Evolutionary conservation across 305 asterid species (phyloP).

Genomic region (Fraxinus sp.): DNA sequence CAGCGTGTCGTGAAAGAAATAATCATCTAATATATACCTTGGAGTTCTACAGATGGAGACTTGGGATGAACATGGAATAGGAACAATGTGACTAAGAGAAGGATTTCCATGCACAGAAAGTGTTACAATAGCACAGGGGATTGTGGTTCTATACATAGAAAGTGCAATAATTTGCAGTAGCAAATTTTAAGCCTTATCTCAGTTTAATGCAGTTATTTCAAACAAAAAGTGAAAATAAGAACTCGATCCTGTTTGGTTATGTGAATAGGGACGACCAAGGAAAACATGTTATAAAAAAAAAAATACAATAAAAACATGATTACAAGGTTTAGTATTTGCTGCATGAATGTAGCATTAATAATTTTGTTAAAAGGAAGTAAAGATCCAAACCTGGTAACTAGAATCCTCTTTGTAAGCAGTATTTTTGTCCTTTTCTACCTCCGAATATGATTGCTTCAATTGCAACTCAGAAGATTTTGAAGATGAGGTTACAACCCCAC

Average conservation of each 20-base stretch:
- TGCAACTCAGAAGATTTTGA: too few species aligned
- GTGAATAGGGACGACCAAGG: neutral
- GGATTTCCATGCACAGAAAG: neutral
- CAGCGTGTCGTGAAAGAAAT: neutral
- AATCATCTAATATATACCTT: neutral
- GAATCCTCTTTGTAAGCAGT: too few species aligned
- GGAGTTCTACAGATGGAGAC: neutral
- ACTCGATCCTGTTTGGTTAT: neutral
- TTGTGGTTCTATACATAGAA: neutral
- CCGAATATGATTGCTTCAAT: too few species aligned
- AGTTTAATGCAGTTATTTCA: neutral
- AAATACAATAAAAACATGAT: constrained; percentile 7
- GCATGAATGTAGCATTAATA: constrained; percentile 6
- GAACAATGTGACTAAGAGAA: neutral
- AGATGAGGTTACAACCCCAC: too few species aligned
- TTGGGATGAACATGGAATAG: neutral
- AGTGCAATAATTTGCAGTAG: neutral
- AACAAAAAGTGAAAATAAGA: constrained; percentile 5
- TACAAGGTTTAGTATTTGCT: constrained; percentile 1
- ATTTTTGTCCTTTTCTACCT: too few species aligned
- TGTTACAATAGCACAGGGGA: neutral
- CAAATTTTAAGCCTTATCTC: constrained; percentile 1
- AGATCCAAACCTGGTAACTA: constrained; percentile 52
- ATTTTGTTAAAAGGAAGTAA: constrained; percentile 16
- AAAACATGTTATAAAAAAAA: neutral